Percentiles rank a stretch among this genome's conserved stretches.
Evolutionary conservation across 176 grass and related monocot genomes (phyloP).

Genomic region (Neostapfia colusana): DNA sequence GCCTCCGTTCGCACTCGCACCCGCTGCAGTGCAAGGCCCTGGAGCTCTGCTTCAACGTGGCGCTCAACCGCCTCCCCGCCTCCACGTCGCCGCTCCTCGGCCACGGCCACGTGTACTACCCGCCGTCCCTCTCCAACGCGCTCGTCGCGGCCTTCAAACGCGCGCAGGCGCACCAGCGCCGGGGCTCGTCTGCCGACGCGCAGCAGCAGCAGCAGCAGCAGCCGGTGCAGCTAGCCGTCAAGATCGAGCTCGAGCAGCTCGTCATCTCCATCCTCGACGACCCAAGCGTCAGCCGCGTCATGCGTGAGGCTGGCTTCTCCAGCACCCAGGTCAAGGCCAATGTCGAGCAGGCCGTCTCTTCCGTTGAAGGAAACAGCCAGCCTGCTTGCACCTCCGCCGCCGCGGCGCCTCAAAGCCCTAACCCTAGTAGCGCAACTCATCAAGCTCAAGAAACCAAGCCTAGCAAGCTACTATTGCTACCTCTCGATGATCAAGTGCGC

Average conservation of each 20-base stretch:
- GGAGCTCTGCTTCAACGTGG: slow-evolving; percentile 92
- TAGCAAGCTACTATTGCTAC: neutral
- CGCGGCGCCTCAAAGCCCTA: slow-evolving; percentile 31
- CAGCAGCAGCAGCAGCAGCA: slow-evolving; percentile 73
- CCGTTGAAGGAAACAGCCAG: slow-evolving; percentile 14
- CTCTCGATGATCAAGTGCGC: slow-evolving; percentile 20
- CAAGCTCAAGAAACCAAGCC: slow-evolving; percentile 45
- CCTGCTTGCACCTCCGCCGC: neutral
- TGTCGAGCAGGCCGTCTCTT: slow-evolving; percentile 62
- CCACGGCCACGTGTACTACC: slow-evolving; percentile 52
- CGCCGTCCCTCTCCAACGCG: slow-evolving; percentile 76
- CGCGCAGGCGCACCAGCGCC: slow-evolving; percentile 76
- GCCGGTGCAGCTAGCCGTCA: slow-evolving; percentile 57
- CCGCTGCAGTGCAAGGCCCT: slow-evolving; percentile 84
- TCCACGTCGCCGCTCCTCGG: slow-evolving; percentile 46
- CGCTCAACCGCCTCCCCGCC: slow-evolving; percentile 75
- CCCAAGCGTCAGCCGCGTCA: slow-evolving; percentile 86
- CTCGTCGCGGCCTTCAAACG: slow-evolving; percentile 84
- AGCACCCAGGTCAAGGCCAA: slow-evolving; percentile 78
- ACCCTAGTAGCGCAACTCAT: slow-evolving; percentile 33
- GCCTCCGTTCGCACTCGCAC: slow-evolving; percentile 76
- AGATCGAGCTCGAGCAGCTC: slow-evolving; percentile 88
- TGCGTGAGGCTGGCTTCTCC: slow-evolving; percentile 94
- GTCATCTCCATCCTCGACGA: slow-evolving; percentile 95
- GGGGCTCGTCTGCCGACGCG: slow-evolving; percentile 46